Base-by-base conservation (phyloP, 2,329 filamentous ascomycete genomes). In the Aspergillus jensenii region DNA sequence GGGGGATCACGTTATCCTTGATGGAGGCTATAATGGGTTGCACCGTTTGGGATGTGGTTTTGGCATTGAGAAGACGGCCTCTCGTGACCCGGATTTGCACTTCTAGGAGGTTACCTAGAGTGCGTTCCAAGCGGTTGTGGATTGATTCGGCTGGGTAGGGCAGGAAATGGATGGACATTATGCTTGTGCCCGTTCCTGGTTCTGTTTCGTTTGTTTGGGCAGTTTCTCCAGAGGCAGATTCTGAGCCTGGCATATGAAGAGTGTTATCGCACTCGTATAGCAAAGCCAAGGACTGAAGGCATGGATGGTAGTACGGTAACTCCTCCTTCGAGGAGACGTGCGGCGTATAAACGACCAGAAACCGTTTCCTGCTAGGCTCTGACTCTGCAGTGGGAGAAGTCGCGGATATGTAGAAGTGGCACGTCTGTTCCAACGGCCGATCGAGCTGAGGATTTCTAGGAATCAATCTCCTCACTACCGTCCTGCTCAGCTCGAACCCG, bases 301-400 rank as follows among this genome's bases (percentile, higher is more conserved):
- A 81, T 21, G 93, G 93, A 70, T 97, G 93, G 74, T 97, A 98
- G 75, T 90, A 96, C 1, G 93, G 93, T 60, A 95, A 82, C 3
- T 88, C 83, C 14, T 83, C 79, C 11, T 82, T 77, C 1, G 78
- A 77, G 33, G 81, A 72, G 8, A 86, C 81, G 73, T 96, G 92
- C 7, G 93, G 91, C 6, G 90, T 80, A 71, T 96, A 96, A 35
- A 96, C 74, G 15, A 96, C 85, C 52, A 93, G 75, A 33, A 67
- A 60, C 2, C 65, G 64, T 9, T 65, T 67, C 54, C 21, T 55
- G 45, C 17, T 33, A 21, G 41, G 14, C 17, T 8, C 4, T 37
- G 9, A 58, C 47, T 47, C 43, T 41, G 60, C 52, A 45, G 47
- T 19, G 12, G 59, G 51, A n/a, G 54, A 51, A 25, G 40, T 4